These are phyloP conservation scores for Lipomyces anomalus DNA, from an alignment of 805 yeast species.

Conservation along the genomic window DNA sequence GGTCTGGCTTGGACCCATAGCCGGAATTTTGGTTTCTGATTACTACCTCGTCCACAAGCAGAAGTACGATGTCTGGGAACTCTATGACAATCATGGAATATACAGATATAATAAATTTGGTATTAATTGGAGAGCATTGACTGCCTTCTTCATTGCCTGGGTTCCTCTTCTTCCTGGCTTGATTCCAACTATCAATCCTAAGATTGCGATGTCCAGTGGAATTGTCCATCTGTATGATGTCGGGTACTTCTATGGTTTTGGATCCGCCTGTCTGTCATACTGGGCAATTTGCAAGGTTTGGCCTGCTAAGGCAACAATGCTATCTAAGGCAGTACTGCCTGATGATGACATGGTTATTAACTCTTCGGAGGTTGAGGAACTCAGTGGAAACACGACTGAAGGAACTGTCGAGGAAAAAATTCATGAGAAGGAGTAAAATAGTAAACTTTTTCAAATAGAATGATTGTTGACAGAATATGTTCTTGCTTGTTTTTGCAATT, in stretches of 20 bases:
- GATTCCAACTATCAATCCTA: constrained; percentile 17
- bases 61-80: constrained; percentile 16
- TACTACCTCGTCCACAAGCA: constrained; percentile 16
- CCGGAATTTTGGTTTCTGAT: constrained; percentile 10
- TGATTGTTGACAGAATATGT: neutral
- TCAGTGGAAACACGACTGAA: neutral
- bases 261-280: constrained; percentile 18
- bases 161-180: constrained; percentile 22
- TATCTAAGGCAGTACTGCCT: constrained; percentile 10
- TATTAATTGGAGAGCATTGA: constrained; percentile 17
- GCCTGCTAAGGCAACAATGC: constrained; percentile 12
- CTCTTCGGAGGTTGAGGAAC: neutral
- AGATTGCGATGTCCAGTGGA: constrained; percentile 10
- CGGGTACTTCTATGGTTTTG: constrained; percentile 24
- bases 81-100: constrained; percentile 18
- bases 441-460: neutral
- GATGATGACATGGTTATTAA: constrained; percentile 6
- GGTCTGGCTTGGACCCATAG: constrained; percentile 39
- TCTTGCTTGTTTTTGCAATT: neutral
- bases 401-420: no score
- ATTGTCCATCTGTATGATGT: constrained; percentile 23
- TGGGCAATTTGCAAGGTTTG: constrained; percentile 5
- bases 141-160: constrained; percentile 18
- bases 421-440: neutral
- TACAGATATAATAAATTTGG: constrained; percentile 24